Percentiles rank a stretch among this genome's conserved stretches.
Conservation (phyloP, 306 rosid species). For the Lathyrus tuberosus region DNA sequence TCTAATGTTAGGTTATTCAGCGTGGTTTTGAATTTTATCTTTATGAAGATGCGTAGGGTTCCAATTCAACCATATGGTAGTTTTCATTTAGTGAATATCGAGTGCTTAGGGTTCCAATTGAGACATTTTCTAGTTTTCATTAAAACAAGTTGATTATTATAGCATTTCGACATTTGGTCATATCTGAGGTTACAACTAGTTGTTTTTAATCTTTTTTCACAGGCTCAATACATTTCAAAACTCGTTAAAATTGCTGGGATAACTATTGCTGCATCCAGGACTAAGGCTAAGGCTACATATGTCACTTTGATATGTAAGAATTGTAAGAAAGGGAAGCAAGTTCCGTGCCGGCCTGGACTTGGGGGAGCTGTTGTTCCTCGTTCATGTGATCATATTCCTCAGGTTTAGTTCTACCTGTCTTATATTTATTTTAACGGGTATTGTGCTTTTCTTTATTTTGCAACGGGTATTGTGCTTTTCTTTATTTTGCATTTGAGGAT, state of each 20-base stretch:
- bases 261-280: constrained; percentile 94
- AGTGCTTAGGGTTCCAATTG: background rate
- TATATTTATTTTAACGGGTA: background rate
- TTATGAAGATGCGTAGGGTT: background rate
- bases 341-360: constrained; percentile 95
- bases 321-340: constrained; percentile 74
- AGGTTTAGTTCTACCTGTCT: constrained; percentile 54
- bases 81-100: background rate
- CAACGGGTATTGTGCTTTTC: background rate
- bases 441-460: too few species aligned
- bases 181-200: background rate
- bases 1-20: background rate
- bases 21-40: constrained; percentile 5
- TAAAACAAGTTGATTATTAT: background rate
- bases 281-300: constrained; percentile 96
- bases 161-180: background rate
- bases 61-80: background rate
- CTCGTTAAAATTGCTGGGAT: constrained; percentile 90
- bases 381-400: constrained; percentile 85
- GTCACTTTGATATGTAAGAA: constrained; percentile 88
- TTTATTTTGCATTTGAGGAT: background rate
- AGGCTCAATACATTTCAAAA: constrained; percentile 89
- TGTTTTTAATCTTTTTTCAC: background rate
- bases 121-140: background rate
- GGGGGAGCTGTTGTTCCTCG: constrained; percentile 99